These are phyloP conservation scores for Cutaneotrichosporon mucoides DNA, from an alignment of 1,284 basidiomycete genomes.

Conservation along the genomic window DNA sequence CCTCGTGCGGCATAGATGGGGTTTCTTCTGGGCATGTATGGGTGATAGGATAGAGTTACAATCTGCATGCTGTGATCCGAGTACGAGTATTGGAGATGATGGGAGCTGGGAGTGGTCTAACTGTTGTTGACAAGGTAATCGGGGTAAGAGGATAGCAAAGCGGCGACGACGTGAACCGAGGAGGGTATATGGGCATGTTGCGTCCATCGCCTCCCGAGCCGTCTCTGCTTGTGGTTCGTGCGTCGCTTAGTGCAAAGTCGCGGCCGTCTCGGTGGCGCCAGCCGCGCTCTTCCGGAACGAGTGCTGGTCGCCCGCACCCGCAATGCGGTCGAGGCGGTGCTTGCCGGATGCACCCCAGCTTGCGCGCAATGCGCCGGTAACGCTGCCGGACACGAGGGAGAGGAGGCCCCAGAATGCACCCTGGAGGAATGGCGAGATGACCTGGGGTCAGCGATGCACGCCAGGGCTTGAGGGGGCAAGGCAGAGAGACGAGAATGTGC, in stretches of 20 bases:
- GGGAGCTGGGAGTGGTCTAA: no score
- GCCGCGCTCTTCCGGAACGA: background rate
- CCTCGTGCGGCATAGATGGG: constrained; percentile 2
- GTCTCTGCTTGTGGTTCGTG: no score
- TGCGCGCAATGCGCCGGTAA: background rate
- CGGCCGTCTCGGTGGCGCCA: background rate
- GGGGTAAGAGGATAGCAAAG: no score
- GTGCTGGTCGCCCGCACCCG: background rate
- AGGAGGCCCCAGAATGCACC: constrained; percentile 47
- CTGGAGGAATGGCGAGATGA: constrained; percentile 38
- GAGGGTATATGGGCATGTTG: no score
- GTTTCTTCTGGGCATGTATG: background rate
- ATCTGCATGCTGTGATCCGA: background rate
- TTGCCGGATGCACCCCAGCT: background rate
- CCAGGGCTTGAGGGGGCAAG: background rate
- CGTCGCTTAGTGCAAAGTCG: background rate
- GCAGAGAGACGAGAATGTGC: no score
- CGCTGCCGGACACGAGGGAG: constrained; percentile 23
- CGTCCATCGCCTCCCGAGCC: no score
- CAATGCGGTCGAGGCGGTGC: background rate
- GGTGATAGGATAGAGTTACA: background rate
- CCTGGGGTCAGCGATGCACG: constrained; percentile 9
- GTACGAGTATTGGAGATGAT: background rate
- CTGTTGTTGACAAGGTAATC: no score
- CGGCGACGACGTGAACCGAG: no score